phyloP scores from a whole-genome alignment of 2,329 filamentous ascomycete species.

The Fragosphaeria purpurea region DNA sequence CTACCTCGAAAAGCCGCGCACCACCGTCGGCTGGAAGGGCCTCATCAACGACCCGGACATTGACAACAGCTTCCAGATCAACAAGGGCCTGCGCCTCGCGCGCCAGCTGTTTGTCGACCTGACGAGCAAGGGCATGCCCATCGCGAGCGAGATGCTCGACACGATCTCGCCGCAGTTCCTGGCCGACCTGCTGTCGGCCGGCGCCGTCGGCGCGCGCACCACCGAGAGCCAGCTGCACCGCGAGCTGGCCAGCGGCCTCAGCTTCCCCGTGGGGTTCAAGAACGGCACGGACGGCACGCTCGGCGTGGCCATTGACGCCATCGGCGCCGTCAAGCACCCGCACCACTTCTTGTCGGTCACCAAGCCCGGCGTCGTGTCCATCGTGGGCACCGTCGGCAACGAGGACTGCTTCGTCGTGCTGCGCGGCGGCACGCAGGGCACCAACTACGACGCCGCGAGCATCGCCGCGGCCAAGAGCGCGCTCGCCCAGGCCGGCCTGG shows the following conservation, averaged over 20 bases:
- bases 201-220: conserved; percentile 89
- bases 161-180: conserved; percentile 97
- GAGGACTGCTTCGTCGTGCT: conserved; percentile 96
- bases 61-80: conserved; percentile 97
- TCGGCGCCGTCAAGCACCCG: conserved; percentile 81
- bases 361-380: conserved; percentile 89
- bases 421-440: conserved; percentile 82
- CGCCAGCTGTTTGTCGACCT: conserved; percentile 89
- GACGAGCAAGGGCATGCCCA: conserved; percentile 84
- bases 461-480: conserved; percentile 75
- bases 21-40: conserved; percentile 97
- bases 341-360: conserved; percentile 98
- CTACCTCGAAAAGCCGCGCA: conserved; percentile 97
- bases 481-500: conserved; percentile 62
- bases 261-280: conserved; percentile 98
- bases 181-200: conserved; percentile 81
- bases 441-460: conserved; percentile 83
- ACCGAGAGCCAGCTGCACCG: conserved; percentile 94
- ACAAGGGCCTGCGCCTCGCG: conserved; percentile 83
- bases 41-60: conserved; percentile 98
- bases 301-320: conserved; percentile 86
- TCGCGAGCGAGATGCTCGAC: conserved; percentile 96
- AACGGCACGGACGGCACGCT: conserved; percentile 93
- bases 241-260: conserved; percentile 85
- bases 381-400: conserved; percentile 89